A percentile compares a stretch with the other conserved stretches of the same genome.
phyloP scores from a whole-genome alignment of 257 asterid species.

The Anisodus acutangulus region DNA sequence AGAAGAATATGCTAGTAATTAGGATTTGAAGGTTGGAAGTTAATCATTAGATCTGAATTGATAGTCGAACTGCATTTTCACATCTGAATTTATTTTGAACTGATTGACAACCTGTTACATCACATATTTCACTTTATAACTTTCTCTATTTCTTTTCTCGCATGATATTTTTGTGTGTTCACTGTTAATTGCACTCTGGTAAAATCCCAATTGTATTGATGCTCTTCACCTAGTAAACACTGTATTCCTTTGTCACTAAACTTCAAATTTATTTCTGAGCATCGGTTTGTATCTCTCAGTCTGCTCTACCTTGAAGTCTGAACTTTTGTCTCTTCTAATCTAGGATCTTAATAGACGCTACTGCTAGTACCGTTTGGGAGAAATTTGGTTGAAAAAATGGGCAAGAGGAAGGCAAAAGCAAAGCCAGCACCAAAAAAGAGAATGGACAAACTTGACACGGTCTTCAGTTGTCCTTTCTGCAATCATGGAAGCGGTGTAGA shows the following conservation, averaged over 20 bases:
- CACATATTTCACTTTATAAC: not conserved
- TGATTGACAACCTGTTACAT: not conserved
- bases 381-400: conserved; percentile 52
- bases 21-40: not conserved
- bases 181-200: not conserved
- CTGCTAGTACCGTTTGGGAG: not conserved
- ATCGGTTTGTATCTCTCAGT: not conserved
- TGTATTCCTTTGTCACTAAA: not conserved
- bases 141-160: not conserved
- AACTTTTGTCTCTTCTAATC: not conserved
- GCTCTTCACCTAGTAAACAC: not conserved
- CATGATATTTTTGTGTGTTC: not conserved
- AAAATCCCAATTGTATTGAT: not conserved
- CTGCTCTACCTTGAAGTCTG: not conserved
- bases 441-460: conserved; percentile 93
- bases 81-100: not conserved
- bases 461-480: conserved; percentile 93
- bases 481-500: conserved; percentile 90
- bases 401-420: conserved; percentile 92
- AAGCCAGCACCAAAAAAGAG: conserved; percentile 95
- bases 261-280: not conserved
- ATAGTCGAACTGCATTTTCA: not conserved
- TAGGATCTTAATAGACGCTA: not conserved
- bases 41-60: not conserved
- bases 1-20: not conserved